A percentile compares a stretch with the other conserved stretches of the same genome.
These are phyloP conservation scores for Hygrophila difformis DNA, from an alignment of 257 asterid genomes.

Conservation along the genomic window DNA sequence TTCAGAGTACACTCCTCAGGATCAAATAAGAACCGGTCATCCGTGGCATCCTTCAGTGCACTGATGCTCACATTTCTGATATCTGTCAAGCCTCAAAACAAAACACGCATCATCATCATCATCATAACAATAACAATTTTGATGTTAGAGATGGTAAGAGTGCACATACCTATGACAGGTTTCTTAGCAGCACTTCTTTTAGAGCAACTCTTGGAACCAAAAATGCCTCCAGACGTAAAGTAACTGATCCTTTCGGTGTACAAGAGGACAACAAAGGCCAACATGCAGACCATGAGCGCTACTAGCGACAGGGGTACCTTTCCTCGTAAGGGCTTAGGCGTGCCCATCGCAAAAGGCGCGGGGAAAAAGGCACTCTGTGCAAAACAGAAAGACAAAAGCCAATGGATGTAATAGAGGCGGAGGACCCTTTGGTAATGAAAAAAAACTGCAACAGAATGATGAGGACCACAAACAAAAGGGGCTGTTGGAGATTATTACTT, in stretches of 20 bases:
- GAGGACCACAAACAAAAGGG: constrained; percentile 17
- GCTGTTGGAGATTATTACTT: constrained; percentile 17
- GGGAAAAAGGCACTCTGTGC: background rate
- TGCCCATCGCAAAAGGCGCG: constrained; percentile 28
- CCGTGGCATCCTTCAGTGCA: constrained; percentile 47
- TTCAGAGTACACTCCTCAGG: constrained; percentile 63
- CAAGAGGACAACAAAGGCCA: constrained; percentile 49
- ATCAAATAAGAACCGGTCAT: constrained; percentile 70
- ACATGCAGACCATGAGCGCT: constrained; percentile 27
- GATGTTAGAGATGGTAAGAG: too few species aligned
- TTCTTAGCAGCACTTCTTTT: constrained; percentile 31
- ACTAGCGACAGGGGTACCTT: constrained; percentile 51
- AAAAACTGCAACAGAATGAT: constrained; percentile 20
- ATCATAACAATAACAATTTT: background rate
- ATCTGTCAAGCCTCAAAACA: too few species aligned
- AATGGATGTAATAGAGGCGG: constrained; percentile 12
- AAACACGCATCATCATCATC: background rate
- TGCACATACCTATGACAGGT: constrained; percentile 20
- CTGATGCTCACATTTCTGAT: constrained; percentile 21
- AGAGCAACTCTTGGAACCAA: constrained; percentile 50
- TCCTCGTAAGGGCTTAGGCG: constrained; percentile 34
- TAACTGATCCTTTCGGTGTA: constrained; percentile 57
- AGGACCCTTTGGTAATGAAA: background rate
- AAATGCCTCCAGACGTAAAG: constrained; percentile 37
- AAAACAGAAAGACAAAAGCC: constrained; percentile 5